These are phyloP conservation scores for Rubia occidens DNA, from an alignment of 305 asterid species.

Conservation along the genomic window DNA sequence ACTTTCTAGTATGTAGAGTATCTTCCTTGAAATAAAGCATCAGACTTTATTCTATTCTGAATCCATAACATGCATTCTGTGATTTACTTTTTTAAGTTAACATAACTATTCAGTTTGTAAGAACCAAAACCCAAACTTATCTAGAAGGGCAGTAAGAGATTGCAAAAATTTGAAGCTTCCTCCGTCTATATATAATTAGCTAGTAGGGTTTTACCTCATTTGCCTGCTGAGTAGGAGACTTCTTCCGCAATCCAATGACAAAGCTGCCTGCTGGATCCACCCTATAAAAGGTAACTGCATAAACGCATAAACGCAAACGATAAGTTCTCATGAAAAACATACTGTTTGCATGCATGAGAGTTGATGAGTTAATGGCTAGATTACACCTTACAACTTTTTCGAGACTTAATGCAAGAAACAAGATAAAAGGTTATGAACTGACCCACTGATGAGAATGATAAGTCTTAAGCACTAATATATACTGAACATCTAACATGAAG, in stretches of 20 bases:
- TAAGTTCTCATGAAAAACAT: not conserved
- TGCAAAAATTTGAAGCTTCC: not conserved
- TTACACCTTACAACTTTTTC: too few species aligned
- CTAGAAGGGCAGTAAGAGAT: not conserved
- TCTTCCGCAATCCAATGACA: conserved; percentile 52
- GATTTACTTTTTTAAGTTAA: not conserved
- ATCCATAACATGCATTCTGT: not conserved
- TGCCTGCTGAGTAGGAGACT: conserved; percentile 18
- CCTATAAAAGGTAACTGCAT: conserved; percentile 59
- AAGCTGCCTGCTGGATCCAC: conserved; percentile 55
- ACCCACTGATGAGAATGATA: not conserved
- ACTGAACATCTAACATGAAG: not conserved
- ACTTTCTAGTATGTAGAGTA: not conserved
- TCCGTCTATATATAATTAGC: not conserved
- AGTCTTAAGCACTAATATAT: not conserved
- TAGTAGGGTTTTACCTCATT: conserved; percentile 6
- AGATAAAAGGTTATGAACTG: not conserved
- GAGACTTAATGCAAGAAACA: not conserved
- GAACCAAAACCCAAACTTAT: not conserved
- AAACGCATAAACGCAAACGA: conserved; percentile 18
- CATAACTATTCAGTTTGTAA: not conserved
- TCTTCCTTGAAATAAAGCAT: not conserved
- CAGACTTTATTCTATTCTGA: not conserved
- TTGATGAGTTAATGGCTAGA: not conserved
- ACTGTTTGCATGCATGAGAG: not conserved